Percentiles rank a stretch among this genome's conserved stretches.
phyloP scores from a whole-genome alignment of 257 asterid species.

The Rehmannia glutinosa region DNA sequence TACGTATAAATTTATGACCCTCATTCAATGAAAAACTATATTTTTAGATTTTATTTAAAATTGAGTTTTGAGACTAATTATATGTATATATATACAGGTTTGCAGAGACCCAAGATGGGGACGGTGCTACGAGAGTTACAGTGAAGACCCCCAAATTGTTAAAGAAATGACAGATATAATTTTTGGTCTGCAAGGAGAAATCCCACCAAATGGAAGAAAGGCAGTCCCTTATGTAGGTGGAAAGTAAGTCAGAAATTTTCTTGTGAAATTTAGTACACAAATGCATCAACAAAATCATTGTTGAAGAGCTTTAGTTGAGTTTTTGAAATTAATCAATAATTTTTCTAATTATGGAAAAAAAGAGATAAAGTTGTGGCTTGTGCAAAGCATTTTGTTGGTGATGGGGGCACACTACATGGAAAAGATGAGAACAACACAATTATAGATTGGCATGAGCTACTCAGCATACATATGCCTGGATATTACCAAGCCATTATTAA shows the following conservation, averaged over 20 bases:
- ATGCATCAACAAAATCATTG: too few species aligned
- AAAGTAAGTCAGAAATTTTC: conserved; percentile 5
- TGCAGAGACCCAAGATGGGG: conserved; percentile 35
- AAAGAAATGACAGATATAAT: conserved; percentile 23
- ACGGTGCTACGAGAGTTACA: conserved; percentile 23
- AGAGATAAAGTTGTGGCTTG: conserved; percentile 8
- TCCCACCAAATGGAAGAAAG: conserved; percentile 8
- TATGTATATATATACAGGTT: neutral
- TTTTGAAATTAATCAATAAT: too few species aligned
- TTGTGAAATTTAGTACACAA: too few species aligned
- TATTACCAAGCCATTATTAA: conserved; percentile 17
- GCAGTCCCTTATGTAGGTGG: conserved; percentile 23
- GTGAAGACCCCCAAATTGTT: conserved; percentile 19
- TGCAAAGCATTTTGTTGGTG: conserved; percentile 3
- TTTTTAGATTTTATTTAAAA: neutral
- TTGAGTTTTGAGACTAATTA: neutral
- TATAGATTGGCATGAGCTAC: neutral
- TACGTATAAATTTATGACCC: neutral
- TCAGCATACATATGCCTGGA: conserved; percentile 16
- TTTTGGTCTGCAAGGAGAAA: conserved; percentile 20
- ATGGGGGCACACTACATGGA: neutral
- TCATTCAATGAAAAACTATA: too few species aligned
- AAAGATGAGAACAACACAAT: conserved; percentile 1
- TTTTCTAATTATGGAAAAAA: too few species aligned
- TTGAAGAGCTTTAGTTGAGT: too few species aligned